Evolutionary conservation across 768 basidiomycete genomes (phyloP).

Genomic region (Pulveroboletus frians): DNA sequence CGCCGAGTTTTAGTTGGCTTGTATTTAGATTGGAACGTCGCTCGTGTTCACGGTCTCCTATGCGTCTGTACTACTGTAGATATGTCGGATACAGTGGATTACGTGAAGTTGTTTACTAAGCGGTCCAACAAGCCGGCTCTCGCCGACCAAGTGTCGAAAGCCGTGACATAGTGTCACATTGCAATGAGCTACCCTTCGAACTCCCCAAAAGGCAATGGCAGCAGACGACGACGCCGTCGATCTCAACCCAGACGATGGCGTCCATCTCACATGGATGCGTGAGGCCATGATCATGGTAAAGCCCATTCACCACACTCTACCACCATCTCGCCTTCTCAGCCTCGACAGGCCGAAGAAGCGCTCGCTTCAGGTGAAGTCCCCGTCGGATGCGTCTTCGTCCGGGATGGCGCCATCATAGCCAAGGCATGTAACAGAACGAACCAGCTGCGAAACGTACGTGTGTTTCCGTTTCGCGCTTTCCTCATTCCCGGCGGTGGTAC

Average conservation of each 20-base stretch:
- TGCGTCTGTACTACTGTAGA: neutral
- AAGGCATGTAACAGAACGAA: constrained; percentile 91
- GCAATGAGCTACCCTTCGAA: too few relatives aligned
- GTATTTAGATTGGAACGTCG: neutral
- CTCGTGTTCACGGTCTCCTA: neutral
- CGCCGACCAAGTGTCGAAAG: too few relatives aligned
- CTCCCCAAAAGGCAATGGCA: too few relatives aligned
- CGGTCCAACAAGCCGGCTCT: too few relatives aligned
- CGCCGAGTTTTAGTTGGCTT: neutral
- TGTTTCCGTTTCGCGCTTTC: too few relatives aligned
- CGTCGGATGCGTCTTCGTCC: constrained; percentile 93
- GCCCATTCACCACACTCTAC: neutral
- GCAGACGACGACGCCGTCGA: neutral
- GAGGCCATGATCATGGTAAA: constrained; percentile 79
- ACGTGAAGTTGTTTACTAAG: too few relatives aligned
- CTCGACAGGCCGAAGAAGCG: constrained; percentile 74
- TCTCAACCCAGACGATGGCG: constrained; percentile 6
- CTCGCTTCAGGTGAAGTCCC: constrained; percentile 84
- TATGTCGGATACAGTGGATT: too few relatives aligned
- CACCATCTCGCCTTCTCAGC: constrained; percentile 3
- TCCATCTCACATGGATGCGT: constrained; percentile 68
- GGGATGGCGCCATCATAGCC: constrained; percentile 72
- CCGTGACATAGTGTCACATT: too few relatives aligned
- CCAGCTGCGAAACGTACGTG: constrained; percentile 79
- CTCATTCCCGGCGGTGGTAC: neutral